These are phyloP conservation scores for Letharia lupina DNA, from an alignment of 495 filamentous ascomycete genomes.

Conservation along the genomic window DNA sequence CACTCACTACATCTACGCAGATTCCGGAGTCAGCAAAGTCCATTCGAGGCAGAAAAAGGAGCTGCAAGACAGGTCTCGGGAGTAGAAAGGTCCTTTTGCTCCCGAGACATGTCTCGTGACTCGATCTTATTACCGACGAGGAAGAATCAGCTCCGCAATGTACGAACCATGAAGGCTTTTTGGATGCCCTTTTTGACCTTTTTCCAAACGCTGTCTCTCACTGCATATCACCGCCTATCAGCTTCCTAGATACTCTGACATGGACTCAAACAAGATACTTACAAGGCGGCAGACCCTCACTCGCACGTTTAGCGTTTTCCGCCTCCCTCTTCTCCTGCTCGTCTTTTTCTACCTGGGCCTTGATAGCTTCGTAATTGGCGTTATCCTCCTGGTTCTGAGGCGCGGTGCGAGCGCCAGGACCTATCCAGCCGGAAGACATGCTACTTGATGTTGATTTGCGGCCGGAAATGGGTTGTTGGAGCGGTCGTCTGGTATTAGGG, in stretches of 20 bases:
- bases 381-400: conserved; percentile 31
- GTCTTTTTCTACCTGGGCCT: conserved; percentile 37
- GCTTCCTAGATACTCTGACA: background rate
- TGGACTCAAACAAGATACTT: background rate
- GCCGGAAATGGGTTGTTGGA: background rate
- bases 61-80: too few species aligned
- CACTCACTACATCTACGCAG: background rate
- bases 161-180: conserved; percentile 3
- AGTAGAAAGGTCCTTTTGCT: too few species aligned
- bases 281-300: conserved; percentile 16
- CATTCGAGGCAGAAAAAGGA: too few species aligned
- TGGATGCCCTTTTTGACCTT: conserved; percentile 11
- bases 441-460: background rate
- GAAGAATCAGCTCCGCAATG: too few species aligned
- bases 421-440: conserved; percentile 17
- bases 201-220: conserved; percentile 14
- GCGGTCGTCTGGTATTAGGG: conserved; percentile 1
- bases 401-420: conserved; percentile 8
- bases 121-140: too few species aligned
- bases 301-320: conserved; percentile 15
- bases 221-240: background rate
- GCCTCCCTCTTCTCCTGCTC: conserved; percentile 30
- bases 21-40: too few species aligned
- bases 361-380: conserved; percentile 32
- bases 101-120: too few species aligned